These are phyloP conservation scores for Ganoderma multipileum DNA, from an alignment of 1,284 basidiomycete species.

Conservation along the genomic window DNA sequence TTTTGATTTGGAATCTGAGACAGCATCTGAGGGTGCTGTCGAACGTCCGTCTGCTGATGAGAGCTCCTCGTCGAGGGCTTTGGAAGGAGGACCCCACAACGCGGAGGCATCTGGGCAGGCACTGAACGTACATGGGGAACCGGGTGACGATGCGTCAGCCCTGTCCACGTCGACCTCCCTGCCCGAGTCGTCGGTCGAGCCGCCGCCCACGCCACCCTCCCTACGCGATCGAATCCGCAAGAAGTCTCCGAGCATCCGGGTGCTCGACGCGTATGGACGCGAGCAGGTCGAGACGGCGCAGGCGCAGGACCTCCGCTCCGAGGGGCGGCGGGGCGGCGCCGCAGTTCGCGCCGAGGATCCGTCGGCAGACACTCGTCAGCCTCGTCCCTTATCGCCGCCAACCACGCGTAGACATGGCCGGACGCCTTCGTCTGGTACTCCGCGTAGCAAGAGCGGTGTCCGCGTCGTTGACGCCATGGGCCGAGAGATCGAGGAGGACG, in stretches of 20 bases:
- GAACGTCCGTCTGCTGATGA: conserved; percentile 34
- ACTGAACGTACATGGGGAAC: conserved; percentile 8
- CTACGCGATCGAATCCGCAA: conserved; percentile 26
- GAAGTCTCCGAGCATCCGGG: conserved; percentile 55
- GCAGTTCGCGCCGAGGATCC: conserved; percentile 8
- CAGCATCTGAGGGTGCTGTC: conserved; percentile 45
- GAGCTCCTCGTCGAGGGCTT: conserved; percentile 2
- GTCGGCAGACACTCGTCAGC: neutral
- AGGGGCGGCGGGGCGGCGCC: conserved; percentile 6
- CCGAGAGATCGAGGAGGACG: conserved; percentile 54
- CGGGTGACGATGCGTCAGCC: conserved; percentile 20
- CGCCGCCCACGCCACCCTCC: conserved; percentile 31
- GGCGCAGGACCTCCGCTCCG: neutral
- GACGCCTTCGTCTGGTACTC: conserved; percentile 35
- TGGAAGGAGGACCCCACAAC: conserved; percentile 11
- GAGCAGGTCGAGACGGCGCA: conserved; percentile 24
- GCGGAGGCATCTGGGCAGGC: conserved; percentile 6
- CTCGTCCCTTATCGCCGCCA: neutral
- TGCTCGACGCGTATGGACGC: conserved; percentile 66
- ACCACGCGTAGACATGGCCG: conserved; percentile 40
- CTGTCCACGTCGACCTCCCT: conserved; percentile 7
- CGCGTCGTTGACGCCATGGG: conserved; percentile 76
- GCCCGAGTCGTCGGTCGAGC: conserved; percentile 22
- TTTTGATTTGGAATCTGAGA: conserved; percentile 58
- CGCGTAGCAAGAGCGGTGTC: conserved; percentile 51